Evolutionary conservation across 2,329 filamentous ascomycete species (phyloP).

Genomic region (Plenodomus lindquistii): DNA sequence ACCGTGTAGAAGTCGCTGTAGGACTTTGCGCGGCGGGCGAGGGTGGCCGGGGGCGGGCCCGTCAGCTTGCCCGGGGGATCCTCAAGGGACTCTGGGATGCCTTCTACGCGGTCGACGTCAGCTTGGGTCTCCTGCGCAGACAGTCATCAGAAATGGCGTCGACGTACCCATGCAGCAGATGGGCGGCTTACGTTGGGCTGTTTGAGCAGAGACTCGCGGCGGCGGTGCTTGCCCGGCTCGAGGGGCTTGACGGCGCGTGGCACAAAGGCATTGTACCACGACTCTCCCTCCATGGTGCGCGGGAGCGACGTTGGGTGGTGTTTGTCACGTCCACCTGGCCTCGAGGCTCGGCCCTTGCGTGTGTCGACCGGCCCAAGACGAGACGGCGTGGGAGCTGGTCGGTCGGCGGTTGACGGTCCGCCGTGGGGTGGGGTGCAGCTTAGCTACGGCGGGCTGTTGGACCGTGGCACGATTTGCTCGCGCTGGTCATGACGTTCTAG

Average conservation of each 20-base stretch:
- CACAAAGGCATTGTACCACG: conserved; percentile 76
- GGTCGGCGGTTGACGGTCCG: background rate
- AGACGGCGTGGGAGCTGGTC: too few relatives aligned
- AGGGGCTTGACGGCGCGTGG: conserved; percentile 58
- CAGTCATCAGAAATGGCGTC: conserved; percentile 46
- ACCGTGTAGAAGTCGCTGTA: conserved; percentile 76
- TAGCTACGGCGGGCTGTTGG: conserved; percentile 1
- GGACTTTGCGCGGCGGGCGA: conserved; percentile 72
- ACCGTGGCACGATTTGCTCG: background rate
- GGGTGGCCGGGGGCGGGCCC: conserved; percentile 67
- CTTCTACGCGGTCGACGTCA: conserved; percentile 58
- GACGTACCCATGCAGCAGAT: conserved; percentile 39
- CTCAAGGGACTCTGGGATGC: conserved; percentile 63
- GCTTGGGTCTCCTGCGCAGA: conserved; percentile 57
- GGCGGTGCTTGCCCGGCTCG: conserved; percentile 57
- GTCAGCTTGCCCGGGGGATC: conserved; percentile 59
- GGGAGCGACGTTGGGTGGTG: background rate
- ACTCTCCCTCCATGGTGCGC: conserved; percentile 69
- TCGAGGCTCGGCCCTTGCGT: conserved; percentile 7
- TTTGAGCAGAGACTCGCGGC: conserved; percentile 69
- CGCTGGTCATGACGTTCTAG: conserved; percentile 22
- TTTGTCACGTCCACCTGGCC: too few relatives aligned
- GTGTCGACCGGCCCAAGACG: too few relatives aligned
- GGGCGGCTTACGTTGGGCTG: conserved; percentile 53
- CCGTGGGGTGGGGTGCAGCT: background rate